phyloP scores from a whole-genome alignment of 805 yeast genomes.

The Kurtzmaniella fragi region DNA sequence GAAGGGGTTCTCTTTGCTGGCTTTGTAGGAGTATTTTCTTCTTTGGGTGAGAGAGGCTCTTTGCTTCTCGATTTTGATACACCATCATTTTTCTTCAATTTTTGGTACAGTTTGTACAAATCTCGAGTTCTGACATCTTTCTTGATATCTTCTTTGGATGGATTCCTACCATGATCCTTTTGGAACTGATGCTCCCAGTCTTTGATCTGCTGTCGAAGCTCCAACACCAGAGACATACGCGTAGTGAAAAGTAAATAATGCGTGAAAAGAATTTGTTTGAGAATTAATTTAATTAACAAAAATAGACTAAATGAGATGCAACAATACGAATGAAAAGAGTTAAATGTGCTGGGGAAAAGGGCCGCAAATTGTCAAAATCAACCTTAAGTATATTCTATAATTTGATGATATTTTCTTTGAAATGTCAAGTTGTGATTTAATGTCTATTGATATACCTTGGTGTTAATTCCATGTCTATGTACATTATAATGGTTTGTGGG shows the following conservation, averaged over 20 bases:
- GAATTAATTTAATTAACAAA: too few species aligned
- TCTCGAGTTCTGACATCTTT: slow-evolving; percentile 20
- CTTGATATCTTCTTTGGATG: slow-evolving; percentile 32
- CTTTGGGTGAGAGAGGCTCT: neutral
- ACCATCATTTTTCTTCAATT: slow-evolving; percentile 4
- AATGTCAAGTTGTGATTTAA: too few species aligned
- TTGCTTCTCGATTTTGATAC: neutral
- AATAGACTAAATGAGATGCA: neutral
- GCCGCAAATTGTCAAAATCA: too few species aligned
- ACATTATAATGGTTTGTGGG: too few species aligned
- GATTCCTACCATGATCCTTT: slow-evolving; percentile 21
- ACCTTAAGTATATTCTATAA: too few species aligned
- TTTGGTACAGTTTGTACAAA: slow-evolving; percentile 26
- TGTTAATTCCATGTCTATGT: too few species aligned
- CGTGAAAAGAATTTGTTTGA: too few species aligned
- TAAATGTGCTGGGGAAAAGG: too few species aligned
- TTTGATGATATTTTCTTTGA: too few species aligned
- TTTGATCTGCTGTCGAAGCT: slow-evolving; percentile 26
- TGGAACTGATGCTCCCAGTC: slow-evolving; percentile 35
- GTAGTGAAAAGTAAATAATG: too few species aligned
- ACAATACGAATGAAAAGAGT: too few species aligned
- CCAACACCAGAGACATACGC: slow-evolving; percentile 3
- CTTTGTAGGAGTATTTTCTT: slow-evolving; percentile 2
- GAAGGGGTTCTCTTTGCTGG: neutral
- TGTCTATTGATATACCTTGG: too few species aligned